These are phyloP conservation scores for Diplodia scrobiculata DNA, from an alignment of 2,329 filamentous ascomycete genomes.

Conservation along the genomic window DNA sequence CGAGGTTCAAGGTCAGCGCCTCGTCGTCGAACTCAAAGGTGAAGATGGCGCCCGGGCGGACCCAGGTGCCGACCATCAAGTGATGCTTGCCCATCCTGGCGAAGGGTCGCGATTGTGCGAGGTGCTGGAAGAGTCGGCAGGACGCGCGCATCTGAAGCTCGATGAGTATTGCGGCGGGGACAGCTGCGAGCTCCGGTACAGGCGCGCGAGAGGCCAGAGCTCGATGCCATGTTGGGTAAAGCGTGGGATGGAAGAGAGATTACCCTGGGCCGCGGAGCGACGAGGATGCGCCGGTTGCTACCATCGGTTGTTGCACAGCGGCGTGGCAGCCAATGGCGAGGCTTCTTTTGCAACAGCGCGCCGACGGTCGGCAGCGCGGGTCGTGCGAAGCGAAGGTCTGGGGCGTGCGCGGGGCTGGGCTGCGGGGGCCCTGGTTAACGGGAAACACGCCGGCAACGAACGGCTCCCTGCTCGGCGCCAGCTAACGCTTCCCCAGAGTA, in stretches of 20 bases:
- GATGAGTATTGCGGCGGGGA: neutral
- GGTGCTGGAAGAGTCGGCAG: slow-evolving; percentile 16
- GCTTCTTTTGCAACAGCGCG: slow-evolving; percentile 5
- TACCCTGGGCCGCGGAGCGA: slow-evolving; percentile 9
- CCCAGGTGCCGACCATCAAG: slow-evolving; percentile 91
- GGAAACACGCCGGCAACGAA: slow-evolving; percentile 21
- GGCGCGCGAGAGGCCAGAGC: slow-evolving; percentile 17
- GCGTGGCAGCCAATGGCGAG: neutral
- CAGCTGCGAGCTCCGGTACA: slow-evolving; percentile 2
- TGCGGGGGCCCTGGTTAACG: slow-evolving; percentile 19
- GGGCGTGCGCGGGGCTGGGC: slow-evolving; percentile 16
- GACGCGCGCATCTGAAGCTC: slow-evolving; percentile 19
- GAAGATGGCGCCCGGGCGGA: slow-evolving; percentile 84
- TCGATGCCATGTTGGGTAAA: slow-evolving; percentile 10
- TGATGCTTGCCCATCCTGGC: slow-evolving; percentile 71
- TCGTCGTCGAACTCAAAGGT: slow-evolving; percentile 87
- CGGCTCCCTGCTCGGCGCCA: neutral
- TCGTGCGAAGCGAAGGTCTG: neutral
- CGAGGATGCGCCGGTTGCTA: slow-evolving; percentile 8
- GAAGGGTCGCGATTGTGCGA: neutral
- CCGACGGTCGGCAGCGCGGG: slow-evolving; percentile 1
- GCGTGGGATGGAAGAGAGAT: slow-evolving; percentile 24
- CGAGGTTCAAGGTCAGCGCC: slow-evolving; percentile 68
- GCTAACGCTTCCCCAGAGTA: slow-evolving; percentile 13
- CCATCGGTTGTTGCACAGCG: slow-evolving; percentile 24